Evolutionary conservation across 2,329 filamentous ascomycete genomes (phyloP).

Genomic region (Penicillium sp.): DNA sequence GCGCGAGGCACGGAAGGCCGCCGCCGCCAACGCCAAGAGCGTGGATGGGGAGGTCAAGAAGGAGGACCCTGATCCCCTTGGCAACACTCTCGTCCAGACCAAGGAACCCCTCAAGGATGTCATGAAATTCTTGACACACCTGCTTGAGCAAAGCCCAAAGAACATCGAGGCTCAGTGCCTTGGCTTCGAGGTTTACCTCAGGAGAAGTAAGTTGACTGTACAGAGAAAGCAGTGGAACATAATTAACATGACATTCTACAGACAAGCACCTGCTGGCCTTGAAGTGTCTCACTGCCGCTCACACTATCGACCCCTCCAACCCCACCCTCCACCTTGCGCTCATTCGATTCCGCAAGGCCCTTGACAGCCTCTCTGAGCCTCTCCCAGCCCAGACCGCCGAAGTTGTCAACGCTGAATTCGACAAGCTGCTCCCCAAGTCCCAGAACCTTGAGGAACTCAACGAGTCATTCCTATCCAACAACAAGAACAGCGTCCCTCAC

Average conservation of each 20-base stretch:
- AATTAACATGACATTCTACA: constrained; percentile 38
- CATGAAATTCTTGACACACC: constrained; percentile 74
- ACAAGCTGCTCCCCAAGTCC: constrained; percentile 52
- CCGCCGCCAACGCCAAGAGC: constrained; percentile 56
- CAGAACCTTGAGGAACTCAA: constrained; percentile 61
- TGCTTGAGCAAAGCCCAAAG: constrained; percentile 77
- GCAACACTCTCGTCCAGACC: constrained; percentile 72
- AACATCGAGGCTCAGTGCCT: constrained; percentile 75
- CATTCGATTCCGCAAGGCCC: constrained; percentile 61
- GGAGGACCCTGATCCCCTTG: constrained; percentile 82
- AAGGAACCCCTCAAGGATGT: constrained; percentile 78
- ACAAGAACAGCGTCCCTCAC: constrained; percentile 59
- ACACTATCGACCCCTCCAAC: constrained; percentile 62
- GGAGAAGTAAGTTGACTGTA: constrained; percentile 61
- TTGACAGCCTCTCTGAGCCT: constrained; percentile 55
- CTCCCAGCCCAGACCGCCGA: constrained; percentile 62
- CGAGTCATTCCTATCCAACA: constrained; percentile 57
- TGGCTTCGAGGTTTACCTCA: constrained; percentile 85
- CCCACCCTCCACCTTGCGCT: constrained; percentile 71
- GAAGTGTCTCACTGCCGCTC: constrained; percentile 72
- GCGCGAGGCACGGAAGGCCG: constrained; percentile 76
- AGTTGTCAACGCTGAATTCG: constrained; percentile 65
- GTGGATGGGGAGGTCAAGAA: constrained; percentile 63
- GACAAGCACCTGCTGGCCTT: constrained; percentile 85
- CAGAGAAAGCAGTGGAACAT: background rate